Base-by-base conservation (phyloP, 257 asterid species). In the Jacaranda copaia region DNA sequence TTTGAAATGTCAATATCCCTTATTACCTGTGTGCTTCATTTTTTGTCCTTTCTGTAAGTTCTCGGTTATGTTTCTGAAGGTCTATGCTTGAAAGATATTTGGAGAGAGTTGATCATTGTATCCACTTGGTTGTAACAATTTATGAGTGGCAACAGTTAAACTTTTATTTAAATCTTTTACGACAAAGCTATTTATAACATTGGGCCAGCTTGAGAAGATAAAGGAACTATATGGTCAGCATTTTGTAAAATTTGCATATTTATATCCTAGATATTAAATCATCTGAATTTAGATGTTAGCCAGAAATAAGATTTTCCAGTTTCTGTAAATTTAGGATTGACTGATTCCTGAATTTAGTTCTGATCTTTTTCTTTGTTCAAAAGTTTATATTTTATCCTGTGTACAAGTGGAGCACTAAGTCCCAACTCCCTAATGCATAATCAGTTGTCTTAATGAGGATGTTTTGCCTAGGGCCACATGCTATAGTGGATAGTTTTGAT, bases 71-170 rank as follows among this genome's bases (percentile, higher is more conserved):
- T 45, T 45, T 16, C 32, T 55, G 19, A 52, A 15, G 56, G 53
- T 45, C 32, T 68, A 42, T 11, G 18, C 5, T 61, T 68, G 51
- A 67, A 66, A 45, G 77, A 39, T 35, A 64, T 64, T 79, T 55
- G 36, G 60, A 73, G 75, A 57, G 74, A 42, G 20, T 56, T 69
- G 63, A 52, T 69, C 73, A 36, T 69, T 10, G 42, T 53, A 40
- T 46, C 64, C 68, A 40, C 36, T 32, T 55, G 73, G 48, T 60
- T 65, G 55, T 57, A 36, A 39, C 68, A 68, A 9, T 60, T 68
- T 68, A 55, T 61, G 39, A 67, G 9, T 76, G 55, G 1, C 45
- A 20, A 25, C 49, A 76, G 12, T 36, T 74, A 14, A 10, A 40
- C 51, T 18, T 32, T 62, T 52, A 14, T 32, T 74, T 46, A 25